Base-by-base conservation (phyloP, 805 yeast genomes). In the Suhomyces tanzawaensis region DNA sequence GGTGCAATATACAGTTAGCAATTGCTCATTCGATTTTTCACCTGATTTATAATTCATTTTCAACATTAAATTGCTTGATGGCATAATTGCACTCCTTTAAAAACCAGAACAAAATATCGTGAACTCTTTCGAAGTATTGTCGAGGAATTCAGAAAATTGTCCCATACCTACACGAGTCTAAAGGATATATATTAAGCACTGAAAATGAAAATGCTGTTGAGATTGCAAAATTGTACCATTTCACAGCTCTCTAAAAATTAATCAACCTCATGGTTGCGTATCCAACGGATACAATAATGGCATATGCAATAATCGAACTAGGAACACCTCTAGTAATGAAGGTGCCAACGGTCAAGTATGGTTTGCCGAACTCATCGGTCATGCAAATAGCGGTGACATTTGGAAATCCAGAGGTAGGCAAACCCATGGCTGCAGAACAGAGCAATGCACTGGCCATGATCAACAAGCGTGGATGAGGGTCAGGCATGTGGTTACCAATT, bases 361-460 rank as follows among this genome's bases (percentile, higher is more conserved):
- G 57, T 39, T 61, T 58, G 2, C 72, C 72, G 29, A 66, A 54
- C 47, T 66, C 69, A 45, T 67, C 72, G 2, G 66, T 58, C 71
- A 66, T 63, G 36, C 68, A 58, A 32, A 67, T 64, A 9, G 72
- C 72, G 5, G 72, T 67, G 19, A 67, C 72, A 31, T 67, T 67
- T 18, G 72, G 72, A 53, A 67, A 67, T 1, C 72, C 72, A 3
- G 70, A 64, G 0, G 72, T 66, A 7, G 72, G 72, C 47, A 67
- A 62, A 18, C 69, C 72, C 72, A 67, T 67, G 19, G 72, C 72
- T n/a, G 62, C 69, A 3, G 71, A 65, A 25, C 69, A 64, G 34
- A 66, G 47, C 41, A 67, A 58, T 3, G 71, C 69, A 38, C 65
- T 58, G 36, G 66, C 70, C 71, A 67, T 66, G 37, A 67, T 55